Evolutionary conservation across 345 rosid genomes (phyloP).

Genomic region (Cardamine occulta): DNA sequence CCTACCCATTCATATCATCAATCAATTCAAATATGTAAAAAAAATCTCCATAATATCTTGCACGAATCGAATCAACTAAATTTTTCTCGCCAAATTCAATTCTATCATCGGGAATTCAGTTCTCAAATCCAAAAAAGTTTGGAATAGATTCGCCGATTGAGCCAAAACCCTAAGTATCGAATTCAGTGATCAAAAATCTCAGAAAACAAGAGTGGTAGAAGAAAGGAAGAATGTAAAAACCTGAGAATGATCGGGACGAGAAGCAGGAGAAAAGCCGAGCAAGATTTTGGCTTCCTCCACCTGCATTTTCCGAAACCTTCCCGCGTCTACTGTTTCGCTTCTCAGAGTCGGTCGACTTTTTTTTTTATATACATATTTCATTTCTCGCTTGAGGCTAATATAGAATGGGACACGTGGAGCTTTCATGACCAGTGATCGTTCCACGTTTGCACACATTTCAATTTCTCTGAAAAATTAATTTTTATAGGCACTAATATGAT

Average conservation of each 20-base stretch:
- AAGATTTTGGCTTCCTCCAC: conserved; percentile 74
- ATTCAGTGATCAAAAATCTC: not conserved
- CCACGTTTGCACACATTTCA: not conserved
- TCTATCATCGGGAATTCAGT: too few relatives aligned
- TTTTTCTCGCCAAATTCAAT: not conserved
- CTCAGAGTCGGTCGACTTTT: not conserved
- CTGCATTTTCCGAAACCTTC: conserved; percentile 55
- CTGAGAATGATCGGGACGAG: conserved; percentile 69
- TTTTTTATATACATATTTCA: not conserved
- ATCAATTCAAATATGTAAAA: not conserved
- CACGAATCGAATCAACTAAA: not conserved
- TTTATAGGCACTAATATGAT: too few relatives aligned
- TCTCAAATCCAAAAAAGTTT: too few relatives aligned
- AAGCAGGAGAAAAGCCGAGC: conserved; percentile 75
- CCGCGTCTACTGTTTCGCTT: conserved; percentile 13
- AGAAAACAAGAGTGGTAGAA: too few relatives aligned
- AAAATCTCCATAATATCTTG: not conserved
- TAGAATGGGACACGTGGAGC: conserved; percentile 2
- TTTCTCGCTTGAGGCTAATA: not conserved
- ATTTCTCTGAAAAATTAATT: too few relatives aligned
- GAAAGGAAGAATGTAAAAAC: conserved; percentile 33
- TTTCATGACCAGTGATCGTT: not conserved
- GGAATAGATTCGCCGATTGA: not conserved
- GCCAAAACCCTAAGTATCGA: conserved; percentile 4
- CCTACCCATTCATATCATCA: conserved; percentile 43